A percentile compares a stretch with the other conserved stretches of the same genome.
Conservation (phyloP, 179 eudicot species). For the Spinacia oleracea region DNA sequence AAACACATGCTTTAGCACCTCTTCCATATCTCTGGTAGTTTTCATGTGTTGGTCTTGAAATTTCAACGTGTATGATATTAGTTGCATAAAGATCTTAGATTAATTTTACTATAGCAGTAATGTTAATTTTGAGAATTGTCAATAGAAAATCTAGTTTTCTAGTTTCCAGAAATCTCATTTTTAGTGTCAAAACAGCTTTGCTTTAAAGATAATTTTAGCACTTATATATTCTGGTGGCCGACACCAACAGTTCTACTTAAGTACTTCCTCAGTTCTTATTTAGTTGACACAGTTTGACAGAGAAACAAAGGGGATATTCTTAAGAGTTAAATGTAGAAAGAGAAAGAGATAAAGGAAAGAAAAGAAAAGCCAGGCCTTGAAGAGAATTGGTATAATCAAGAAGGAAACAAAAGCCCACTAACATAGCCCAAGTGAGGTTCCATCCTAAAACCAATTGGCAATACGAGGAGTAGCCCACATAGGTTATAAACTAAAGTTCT, state of each 20-base stretch:
- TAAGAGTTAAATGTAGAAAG: not conserved
- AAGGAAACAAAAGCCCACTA: no score
- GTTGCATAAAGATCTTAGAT: not conserved
- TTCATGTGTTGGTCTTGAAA: not conserved
- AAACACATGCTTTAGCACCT: not conserved
- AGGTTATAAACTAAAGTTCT: no score
- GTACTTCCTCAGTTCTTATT: no score
- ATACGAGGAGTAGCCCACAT: no score
- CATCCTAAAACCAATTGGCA: no score
- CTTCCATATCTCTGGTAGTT: not conserved
- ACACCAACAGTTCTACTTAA: not conserved
- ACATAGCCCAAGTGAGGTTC: no score
- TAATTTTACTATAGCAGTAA: not conserved
- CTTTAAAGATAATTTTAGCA: not conserved
- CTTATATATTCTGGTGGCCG: not conserved
- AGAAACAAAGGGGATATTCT: not conserved
- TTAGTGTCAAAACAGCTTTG: not conserved
- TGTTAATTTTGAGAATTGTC: not conserved
- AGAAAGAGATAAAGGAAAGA: not conserved
- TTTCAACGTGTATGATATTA: not conserved
- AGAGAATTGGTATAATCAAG: no score
- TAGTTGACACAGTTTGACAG: not conserved
- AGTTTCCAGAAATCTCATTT: not conserved
- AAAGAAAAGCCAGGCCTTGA: not conserved
- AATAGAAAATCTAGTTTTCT: not conserved